A percentile compares a stretch with the other conserved stretches of the same genome.
phyloP scores from a whole-genome alignment of 768 basidiomycete genomes.

The Boletus insuetus region DNA sequence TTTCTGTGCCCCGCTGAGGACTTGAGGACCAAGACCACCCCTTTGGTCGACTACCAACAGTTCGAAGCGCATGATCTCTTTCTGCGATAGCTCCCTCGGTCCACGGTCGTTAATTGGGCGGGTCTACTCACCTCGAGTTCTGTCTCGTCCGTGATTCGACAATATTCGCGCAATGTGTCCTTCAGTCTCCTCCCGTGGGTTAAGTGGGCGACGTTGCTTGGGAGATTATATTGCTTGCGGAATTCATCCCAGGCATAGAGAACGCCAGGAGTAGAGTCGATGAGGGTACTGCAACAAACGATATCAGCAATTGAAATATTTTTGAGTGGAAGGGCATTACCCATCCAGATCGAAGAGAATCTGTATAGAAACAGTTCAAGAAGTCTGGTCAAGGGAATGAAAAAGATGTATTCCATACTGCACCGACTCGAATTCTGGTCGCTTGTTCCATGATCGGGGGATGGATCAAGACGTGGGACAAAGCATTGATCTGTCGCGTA shows the following conservation, averaged over 20 bases:
- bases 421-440: slow-evolving; percentile 43
- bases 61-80: slow-evolving; percentile 77
- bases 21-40: slow-evolving; percentile 48
- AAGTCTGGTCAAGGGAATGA: not conserved
- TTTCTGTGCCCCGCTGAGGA: slow-evolving; percentile 62
- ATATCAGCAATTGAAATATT: slow-evolving; percentile 4
- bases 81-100: slow-evolving; percentile 33
- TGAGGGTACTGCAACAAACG: slow-evolving; percentile 50
- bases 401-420: slow-evolving; percentile 37
- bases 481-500: too few relatives aligned
- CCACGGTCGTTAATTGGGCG: not conserved
- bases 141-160: slow-evolving; percentile 55
- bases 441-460: slow-evolving; percentile 14
- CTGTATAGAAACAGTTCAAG: slow-evolving; percentile 34
- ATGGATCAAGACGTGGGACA: not conserved
- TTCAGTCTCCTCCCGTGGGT: slow-evolving; percentile 75
- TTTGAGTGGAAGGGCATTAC: slow-evolving; percentile 33
- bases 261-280: slow-evolving; percentile 87
- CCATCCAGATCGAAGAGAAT: slow-evolving; percentile 73
- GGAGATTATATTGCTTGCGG: slow-evolving; percentile 54
- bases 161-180: slow-evolving; percentile 73
- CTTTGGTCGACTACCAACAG: slow-evolving; percentile 56
- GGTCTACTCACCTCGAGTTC: slow-evolving; percentile 49
- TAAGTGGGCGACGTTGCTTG: slow-evolving; percentile 51
- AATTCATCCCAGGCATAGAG: slow-evolving; percentile 74